Evolutionary conservation across 441 rosid genomes (phyloP).

Genomic region (Macaranga tanarius): DNA sequence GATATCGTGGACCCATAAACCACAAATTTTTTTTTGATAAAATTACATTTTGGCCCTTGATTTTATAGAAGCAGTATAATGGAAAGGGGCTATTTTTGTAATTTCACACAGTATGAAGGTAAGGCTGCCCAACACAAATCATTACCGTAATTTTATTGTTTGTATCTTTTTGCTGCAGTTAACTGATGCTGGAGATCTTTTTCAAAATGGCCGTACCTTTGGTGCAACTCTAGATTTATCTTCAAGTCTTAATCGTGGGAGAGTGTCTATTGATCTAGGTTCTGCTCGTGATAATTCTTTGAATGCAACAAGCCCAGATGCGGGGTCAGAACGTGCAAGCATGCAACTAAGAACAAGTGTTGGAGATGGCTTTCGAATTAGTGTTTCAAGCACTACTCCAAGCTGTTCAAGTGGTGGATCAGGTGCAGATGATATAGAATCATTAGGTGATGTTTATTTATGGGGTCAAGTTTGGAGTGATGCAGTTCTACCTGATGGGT

Average conservation of each 20-base stretch:
- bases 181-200: constrained; percentile 42
- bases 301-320: constrained; percentile 63
- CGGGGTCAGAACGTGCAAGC: constrained; percentile 72
- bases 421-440: constrained; percentile 95
- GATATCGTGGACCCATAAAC: too few relatives aligned
- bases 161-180: constrained; percentile 40
- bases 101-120: too few relatives aligned
- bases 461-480: constrained; percentile 98
- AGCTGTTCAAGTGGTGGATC: constrained; percentile 93
- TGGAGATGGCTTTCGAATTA: constrained; percentile 81
- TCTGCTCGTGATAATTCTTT: constrained; percentile 36
- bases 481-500: constrained; percentile 58
- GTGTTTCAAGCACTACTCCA: constrained; percentile 82
- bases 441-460: constrained; percentile 83
- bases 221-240: constrained; percentile 51
- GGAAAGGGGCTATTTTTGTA: too few relatives aligned
- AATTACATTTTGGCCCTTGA: too few relatives aligned
- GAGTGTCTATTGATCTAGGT: constrained; percentile 57
- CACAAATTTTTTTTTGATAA: too few relatives aligned
- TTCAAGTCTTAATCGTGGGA: constrained; percentile 46
- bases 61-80: too few relatives aligned
- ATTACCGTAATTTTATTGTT: too few relatives aligned
- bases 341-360: constrained; percentile 84
- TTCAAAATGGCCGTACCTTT: constrained; percentile 48
- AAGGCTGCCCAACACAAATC: too few relatives aligned